Conservation (phyloP, 192 early-diverging fungal genomes). For the Kappamyces sp. region DNA sequence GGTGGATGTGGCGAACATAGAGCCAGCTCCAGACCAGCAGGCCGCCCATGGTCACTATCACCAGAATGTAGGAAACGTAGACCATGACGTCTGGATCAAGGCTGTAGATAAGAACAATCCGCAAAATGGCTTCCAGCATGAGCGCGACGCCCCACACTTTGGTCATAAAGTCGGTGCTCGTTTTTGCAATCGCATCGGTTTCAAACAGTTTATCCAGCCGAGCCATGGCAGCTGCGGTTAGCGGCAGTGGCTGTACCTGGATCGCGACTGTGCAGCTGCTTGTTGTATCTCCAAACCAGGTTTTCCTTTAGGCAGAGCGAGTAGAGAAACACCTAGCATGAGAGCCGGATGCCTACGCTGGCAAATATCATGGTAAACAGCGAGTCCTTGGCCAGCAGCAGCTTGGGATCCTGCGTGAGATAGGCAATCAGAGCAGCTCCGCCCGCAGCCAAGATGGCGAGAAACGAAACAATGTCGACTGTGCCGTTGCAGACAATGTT, state of each 20-base stretch:
- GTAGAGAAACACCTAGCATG: no score
- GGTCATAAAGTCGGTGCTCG: neutral
- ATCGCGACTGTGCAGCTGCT: no score
- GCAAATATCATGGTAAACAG: conserved; percentile 19
- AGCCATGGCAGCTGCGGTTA: neutral
- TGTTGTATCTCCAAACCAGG: no score
- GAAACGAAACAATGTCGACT: conserved; percentile 21
- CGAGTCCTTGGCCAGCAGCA: conserved; percentile 16
- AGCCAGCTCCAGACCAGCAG: neutral
- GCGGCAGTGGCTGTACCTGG: no score
- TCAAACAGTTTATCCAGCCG: conserved; percentile 17
- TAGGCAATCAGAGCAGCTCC: conserved; percentile 12
- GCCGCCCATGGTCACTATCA: neutral
- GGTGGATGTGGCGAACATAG: neutral
- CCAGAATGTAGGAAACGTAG: neutral
- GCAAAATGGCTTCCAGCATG: neutral
- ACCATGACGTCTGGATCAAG: conserved; percentile 1
- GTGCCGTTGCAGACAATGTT: conserved; percentile 24
- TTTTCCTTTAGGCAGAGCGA: no score
- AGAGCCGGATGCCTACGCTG: neutral
- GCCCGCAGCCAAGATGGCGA: conserved; percentile 16
- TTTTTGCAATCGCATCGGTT: conserved; percentile 16
- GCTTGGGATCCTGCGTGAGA: neutral
- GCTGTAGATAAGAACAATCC: conserved; percentile 8
- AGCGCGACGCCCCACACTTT: conserved; percentile 1